Base-by-base conservation (phyloP, 2,329 filamentous ascomycete species). In the Neopestalotiopsis rosae region DNA sequence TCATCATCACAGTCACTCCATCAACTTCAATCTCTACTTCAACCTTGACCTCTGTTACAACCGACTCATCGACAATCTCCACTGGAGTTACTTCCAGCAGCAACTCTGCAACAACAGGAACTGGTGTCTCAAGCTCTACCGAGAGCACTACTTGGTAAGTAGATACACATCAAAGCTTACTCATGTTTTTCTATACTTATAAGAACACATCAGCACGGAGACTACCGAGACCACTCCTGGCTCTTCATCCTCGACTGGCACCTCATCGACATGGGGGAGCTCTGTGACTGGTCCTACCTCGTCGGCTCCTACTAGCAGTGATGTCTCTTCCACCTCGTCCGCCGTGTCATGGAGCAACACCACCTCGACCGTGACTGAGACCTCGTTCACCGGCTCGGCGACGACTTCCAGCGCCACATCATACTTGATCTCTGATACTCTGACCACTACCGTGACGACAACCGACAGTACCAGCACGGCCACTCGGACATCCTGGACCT, bases 81-180 rank as follows among this genome's bases (percentile, higher is more conserved):
- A 34, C 32, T n/a, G 59, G 59, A 38, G 10, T 62, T 9, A 62
- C 59, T 13, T 40, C 59, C 4, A 62, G 59, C 20, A 62, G 59
- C 59, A 62, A 62, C 59, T 62, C 59, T 62, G 59, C 28, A 40
- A 38, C 59, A 14, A 62, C 59, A 17, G 59, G 59, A 38, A 62
- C 59, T 4, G 59, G 59, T 12, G 34, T 14, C 30, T 62, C 59
- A 17, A 62, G 59, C 59, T 62, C 59, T 5, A 20, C n/a, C 2
- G 4, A 17, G 34, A 38, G 34, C 34, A 62, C 59, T 34, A 62
- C 59, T 1, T 62, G 59, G 59, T 62, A 38, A 9, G 57, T 13
- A n/a, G 12, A 10, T n/a, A 59, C 20, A 17, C 34, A 38, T 10
- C 34, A 38, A 7, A 38, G 34, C 10, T 34, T 17, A 17, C 30